A percentile compares a stretch with the other conserved stretches of the same genome.
Conservation (phyloP, 805 yeast genomes). For the Teunomyces atbi region DNA sequence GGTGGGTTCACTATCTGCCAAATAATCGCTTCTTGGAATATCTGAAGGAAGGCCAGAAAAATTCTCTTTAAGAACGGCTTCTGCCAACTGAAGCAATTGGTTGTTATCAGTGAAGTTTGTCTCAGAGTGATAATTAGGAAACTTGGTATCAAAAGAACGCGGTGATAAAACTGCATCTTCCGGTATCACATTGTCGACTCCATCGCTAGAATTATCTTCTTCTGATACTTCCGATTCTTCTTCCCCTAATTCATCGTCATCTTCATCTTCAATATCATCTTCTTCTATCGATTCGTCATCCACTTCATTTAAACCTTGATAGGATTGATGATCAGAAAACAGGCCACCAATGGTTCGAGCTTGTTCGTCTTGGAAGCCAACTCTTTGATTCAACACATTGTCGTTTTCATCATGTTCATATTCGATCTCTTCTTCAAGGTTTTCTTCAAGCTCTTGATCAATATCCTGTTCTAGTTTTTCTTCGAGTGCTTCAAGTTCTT, state of each 20-base stretch:
- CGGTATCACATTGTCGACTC: neutral
- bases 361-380: neutral
- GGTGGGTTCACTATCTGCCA: constrained; percentile 17
- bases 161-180: neutral
- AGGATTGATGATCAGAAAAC: too few species aligned
- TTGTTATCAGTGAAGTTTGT: neutral
- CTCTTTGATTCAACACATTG: neutral
- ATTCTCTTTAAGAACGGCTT: neutral
- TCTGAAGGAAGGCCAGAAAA: constrained; percentile 1
- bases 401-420: neutral
- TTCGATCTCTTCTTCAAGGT: neutral
- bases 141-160: neutral
- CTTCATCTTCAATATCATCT: neutral
- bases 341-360: too few species aligned
- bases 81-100: constrained; percentile 1
- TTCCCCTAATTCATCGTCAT: neutral
- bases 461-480: neutral
- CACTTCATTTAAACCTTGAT: neutral
- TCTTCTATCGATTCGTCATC: neutral
- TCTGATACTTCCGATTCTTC: too few species aligned
- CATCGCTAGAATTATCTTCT: neutral
- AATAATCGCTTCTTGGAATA: constrained; percentile 1
- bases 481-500: constrained; percentile 3
- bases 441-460: neutral
- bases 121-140: neutral